Conservation (phyloP, 192 early-diverging fungal genomes). For the Backusella morwellensis region DNA sequence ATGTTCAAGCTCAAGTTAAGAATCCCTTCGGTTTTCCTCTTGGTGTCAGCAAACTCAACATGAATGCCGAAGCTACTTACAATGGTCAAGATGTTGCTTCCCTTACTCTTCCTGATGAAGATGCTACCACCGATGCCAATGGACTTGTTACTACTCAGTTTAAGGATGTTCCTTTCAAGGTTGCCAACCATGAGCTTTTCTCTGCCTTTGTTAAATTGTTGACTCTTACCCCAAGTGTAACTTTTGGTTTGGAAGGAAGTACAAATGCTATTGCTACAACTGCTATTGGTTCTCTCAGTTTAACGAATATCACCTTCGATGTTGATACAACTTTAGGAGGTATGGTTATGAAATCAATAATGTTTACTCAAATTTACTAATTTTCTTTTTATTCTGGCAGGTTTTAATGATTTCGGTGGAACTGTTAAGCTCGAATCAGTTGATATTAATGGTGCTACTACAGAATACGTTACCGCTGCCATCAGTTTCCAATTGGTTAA, state of each 20-base stretch:
- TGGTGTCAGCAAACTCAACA: constrained; percentile 42
- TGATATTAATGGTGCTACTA: constrained; percentile 27
- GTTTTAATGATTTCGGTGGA: constrained; percentile 33
- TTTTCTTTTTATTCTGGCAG: background rate
- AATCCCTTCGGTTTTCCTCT: constrained; percentile 44
- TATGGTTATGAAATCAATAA: background rate
- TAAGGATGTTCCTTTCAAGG: constrained; percentile 31
- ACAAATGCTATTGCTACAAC: constrained; percentile 32
- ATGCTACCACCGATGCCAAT: constrained; percentile 21
- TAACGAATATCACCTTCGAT: constrained; percentile 39
- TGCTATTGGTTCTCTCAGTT: constrained; percentile 35
- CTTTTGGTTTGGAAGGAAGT: constrained; percentile 25
- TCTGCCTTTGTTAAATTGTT: constrained; percentile 27
- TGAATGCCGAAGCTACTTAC: constrained; percentile 31
- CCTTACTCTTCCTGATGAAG: constrained; percentile 24
- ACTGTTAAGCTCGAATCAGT: constrained; percentile 13
- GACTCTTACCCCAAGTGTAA: constrained; percentile 14
- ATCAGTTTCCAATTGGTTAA: constrained; percentile 44
- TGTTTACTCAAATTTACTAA: background rate
- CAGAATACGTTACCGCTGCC: constrained; percentile 42
- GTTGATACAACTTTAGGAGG: constrained; percentile 35
- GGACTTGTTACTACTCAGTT: constrained; percentile 26
- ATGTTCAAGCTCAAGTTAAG: constrained; percentile 36
- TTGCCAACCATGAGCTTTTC: constrained; percentile 24
- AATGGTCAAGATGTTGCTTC: constrained; percentile 18